Evolutionary conservation across 257 asterid genomes (phyloP).

Genomic region (Anisodus tanguticus): DNA sequence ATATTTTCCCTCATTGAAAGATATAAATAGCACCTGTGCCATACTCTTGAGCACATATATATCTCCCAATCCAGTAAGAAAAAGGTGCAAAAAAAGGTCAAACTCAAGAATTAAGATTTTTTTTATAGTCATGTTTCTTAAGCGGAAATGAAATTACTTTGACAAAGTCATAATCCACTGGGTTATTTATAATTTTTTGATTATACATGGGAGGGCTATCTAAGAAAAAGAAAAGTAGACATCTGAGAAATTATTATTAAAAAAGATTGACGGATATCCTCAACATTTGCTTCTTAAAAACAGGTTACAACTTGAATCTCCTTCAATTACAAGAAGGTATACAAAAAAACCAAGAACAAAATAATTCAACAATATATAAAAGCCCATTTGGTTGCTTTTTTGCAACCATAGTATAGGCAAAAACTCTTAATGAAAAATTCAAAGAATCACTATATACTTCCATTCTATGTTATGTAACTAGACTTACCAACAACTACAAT

Average conservation of each 20-base stretch:
- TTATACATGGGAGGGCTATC: no score
- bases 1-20: no score
- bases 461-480: neutral
- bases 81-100: no score
- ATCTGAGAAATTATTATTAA: neutral
- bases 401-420: constrained; percentile 20
- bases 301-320: neutral
- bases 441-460: neutral
- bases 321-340: constrained; percentile 14
- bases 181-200: no score
- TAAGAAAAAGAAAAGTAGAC: neutral
- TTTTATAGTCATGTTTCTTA: no score
- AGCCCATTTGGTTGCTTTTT: neutral
- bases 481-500: neutral
- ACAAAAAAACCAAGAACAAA: neutral
- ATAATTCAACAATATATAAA: neutral
- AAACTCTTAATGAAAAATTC: neutral
- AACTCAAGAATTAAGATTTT: no score
- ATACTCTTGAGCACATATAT: no score
- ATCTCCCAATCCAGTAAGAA: no score
- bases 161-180: no score
- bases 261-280: neutral
- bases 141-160: no score
- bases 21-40: no score
- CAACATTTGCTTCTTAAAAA: neutral